Conservation (phyloP, 176 grass and related monocot genomes). For the Elymus sibiricus region DNA sequence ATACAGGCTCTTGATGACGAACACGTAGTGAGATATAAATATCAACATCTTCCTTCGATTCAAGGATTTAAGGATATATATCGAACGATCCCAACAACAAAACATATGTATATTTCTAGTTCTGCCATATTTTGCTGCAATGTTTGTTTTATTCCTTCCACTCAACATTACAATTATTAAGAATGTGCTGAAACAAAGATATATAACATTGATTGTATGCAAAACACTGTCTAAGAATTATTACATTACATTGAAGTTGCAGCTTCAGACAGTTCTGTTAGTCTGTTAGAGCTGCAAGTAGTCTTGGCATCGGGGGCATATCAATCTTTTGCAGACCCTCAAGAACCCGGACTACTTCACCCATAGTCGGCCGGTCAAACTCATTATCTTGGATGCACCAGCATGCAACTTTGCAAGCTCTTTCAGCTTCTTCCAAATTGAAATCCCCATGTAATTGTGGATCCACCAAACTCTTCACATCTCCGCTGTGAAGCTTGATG, state of each 20-base stretch:
- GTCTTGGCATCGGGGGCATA: conserved; percentile 42
- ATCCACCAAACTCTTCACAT: conserved; percentile 38
- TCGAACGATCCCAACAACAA: too few species aligned
- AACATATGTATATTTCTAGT: too few species aligned
- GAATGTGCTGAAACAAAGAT: background rate
- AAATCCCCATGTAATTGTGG: conserved; percentile 10
- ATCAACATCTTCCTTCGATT: too few species aligned
- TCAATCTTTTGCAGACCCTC: conserved; percentile 30
- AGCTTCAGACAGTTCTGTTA: too few species aligned
- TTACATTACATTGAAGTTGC: too few species aligned
- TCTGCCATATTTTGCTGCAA: too few species aligned
- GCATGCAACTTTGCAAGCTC: conserved; percentile 33
- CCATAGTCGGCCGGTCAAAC: conserved; percentile 27
- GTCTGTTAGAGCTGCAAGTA: conserved; percentile 25
- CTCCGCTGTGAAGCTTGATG: background rate
- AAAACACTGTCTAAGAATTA: too few species aligned
- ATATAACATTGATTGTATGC: too few species aligned
- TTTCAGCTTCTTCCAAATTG: conserved; percentile 26
- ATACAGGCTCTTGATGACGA: too few species aligned
- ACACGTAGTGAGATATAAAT: too few species aligned
- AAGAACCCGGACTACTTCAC: conserved; percentile 34
- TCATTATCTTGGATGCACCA: conserved; percentile 56
- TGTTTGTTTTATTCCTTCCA: background rate
- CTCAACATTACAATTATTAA: background rate
- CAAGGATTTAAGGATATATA: too few species aligned